Evolutionary conservation across 2,329 filamentous ascomycete genomes (phyloP), one percentile per base, ranked within the genome.

Genomic region (Colletotrichum musae): DNA sequence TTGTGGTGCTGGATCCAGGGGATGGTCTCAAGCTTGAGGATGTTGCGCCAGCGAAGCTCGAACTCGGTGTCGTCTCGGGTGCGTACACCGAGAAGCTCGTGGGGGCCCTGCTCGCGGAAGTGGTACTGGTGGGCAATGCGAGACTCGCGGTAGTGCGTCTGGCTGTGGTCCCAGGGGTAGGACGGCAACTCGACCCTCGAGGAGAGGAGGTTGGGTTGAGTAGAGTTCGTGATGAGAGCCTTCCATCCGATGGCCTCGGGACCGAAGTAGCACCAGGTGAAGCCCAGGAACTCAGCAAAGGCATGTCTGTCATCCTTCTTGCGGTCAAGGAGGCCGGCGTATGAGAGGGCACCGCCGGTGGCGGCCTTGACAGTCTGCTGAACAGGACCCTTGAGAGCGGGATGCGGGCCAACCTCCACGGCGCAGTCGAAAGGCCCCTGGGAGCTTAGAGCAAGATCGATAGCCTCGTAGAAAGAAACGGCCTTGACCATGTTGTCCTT

Each of bases 351-450:
- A 2, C 61, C 47, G 5, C 68, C 77, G 41, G 81, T 81, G 7
- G 83, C 79, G 1, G 76, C 76, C 71, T 85, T 85, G 28, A 86
- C 75, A 15, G 85, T 81, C 60, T 84, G 78, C 4, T 73, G 75
- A 0, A 79, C 71, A 0, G 84, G 84, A 0, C 80, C 80, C 60
- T 81, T 79, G 0, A 86, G 77, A 0, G 83, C 81, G 0, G 83
- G 77, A 52, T 81, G 80, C 2, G 80, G 80, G 0, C 80, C 79
- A 4, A 82, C 56, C 51, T 82, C 80, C 2, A 82, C n/a, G 0
- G 75, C 57, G 6, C 76, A 45, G 43, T 70, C 43, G 18, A 72
- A 52, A 18, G 59, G 53, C 1, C 61, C 63, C 1, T 71, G 63
- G 0, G 70, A 51, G 7, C 74, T 71, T 74, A 67, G 43, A 5